Evolutionary conservation across 1,139 yeast genomes (phyloP).

Genomic region (Saccharomyces hybrid): DNA sequence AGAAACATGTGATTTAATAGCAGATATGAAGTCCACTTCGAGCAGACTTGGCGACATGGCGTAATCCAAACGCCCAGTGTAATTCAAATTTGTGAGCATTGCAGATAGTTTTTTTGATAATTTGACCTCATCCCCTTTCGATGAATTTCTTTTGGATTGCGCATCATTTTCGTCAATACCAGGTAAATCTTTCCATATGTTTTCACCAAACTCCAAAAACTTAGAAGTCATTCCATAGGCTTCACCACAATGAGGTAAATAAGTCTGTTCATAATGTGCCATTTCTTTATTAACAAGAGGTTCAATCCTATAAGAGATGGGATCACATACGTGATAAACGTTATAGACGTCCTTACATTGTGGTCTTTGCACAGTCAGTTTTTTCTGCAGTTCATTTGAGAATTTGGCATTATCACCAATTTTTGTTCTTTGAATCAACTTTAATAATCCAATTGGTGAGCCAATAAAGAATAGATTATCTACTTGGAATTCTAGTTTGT

Average conservation of each 20-base stretch:
- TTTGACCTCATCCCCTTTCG: constrained; percentile 14
- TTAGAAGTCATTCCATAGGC: constrained; percentile 24
- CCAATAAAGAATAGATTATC: constrained; percentile 76
- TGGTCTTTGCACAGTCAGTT: constrained; percentile 33
- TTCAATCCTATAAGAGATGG: constrained; percentile 79
- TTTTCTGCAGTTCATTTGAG: constrained; percentile 5
- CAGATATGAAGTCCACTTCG: constrained; percentile 71
- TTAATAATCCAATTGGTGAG: constrained; percentile 85
- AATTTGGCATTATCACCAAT: constrained; percentile 30
- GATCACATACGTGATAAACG: constrained; percentile 82
- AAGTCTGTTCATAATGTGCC: constrained; percentile 49
- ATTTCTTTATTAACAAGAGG: constrained; percentile 59
- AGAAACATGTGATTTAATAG: constrained; percentile 79
- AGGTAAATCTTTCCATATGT: constrained; percentile 15
- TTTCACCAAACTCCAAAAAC: constrained; percentile 25
- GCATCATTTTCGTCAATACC: constrained; percentile 6
- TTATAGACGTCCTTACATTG: constrained; percentile 60
- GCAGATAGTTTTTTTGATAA: constrained; percentile 23
- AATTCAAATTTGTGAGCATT: constrained; percentile 44
- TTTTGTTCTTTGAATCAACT: constrained; percentile 53
- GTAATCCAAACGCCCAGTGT: constrained; percentile 75
- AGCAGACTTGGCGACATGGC: constrained; percentile 71
- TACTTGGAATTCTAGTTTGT: constrained; percentile 58
- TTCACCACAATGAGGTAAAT: constrained; percentile 23
- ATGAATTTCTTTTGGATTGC: constrained; percentile 16